These are phyloP conservation scores for Acanthamoeba castellanii DNA, from an alignment of 208 protist genomes.

Conservation along the genomic window DNA sequence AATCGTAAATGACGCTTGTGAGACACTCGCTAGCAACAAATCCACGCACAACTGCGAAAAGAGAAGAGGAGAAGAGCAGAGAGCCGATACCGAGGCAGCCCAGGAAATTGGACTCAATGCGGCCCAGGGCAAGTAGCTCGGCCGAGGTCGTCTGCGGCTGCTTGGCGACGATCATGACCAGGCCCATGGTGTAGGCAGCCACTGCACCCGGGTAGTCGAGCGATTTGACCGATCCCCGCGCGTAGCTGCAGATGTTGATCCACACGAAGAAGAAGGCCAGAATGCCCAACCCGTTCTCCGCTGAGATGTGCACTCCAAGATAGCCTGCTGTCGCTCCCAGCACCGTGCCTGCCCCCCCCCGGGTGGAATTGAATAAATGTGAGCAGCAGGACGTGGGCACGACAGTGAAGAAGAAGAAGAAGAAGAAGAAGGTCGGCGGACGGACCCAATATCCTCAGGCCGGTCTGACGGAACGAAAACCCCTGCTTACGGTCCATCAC, in stretches of 20 bases:
- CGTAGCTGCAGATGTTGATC: conserved; percentile 22
- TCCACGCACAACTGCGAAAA: not conserved
- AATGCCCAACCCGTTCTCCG: conserved; percentile 13
- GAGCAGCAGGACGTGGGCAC: not conserved
- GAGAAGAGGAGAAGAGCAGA: too few species aligned
- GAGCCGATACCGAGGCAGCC: not conserved
- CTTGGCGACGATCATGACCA: conserved; percentile 67
- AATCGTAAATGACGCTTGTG: not conserved
- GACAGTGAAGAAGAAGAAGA: not conserved
- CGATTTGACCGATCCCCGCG: conserved; percentile 25
- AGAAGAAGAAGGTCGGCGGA: not conserved
- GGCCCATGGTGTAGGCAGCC: conserved; percentile 41
- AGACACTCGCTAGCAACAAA: not conserved
- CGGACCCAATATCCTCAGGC: conserved; percentile 16
- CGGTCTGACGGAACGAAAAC: conserved; percentile 56
- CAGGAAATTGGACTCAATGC: conserved; percentile 66
- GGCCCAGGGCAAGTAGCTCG: conserved; percentile 18
- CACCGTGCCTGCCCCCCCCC: not conserved
- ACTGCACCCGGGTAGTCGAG: conserved; percentile 49
- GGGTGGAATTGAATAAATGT: not conserved
- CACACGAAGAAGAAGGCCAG: conserved; percentile 61
- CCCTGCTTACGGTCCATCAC: conserved; percentile 70
- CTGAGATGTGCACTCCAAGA: not conserved
- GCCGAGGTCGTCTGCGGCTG: not conserved
- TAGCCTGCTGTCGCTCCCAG: conserved; percentile 17